Conservation (phyloP, 345 rosid species). For the Erysimum cheiranthoides region DNA sequence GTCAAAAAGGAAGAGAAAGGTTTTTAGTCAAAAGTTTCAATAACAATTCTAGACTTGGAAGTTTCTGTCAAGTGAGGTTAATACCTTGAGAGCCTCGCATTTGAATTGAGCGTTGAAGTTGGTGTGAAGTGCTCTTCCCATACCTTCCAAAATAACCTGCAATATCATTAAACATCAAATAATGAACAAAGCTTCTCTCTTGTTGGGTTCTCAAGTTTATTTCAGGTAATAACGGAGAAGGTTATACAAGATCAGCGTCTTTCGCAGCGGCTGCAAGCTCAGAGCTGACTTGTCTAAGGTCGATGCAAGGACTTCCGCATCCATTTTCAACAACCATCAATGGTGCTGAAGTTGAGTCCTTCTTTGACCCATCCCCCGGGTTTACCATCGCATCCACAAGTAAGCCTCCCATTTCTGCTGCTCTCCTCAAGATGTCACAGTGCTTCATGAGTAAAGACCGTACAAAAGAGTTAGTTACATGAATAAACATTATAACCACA, state of each 20-base stretch:
- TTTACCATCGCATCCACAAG: constrained; percentile 92
- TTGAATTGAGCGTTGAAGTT: constrained; percentile 81
- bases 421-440: constrained; percentile 92
- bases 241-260: constrained; percentile 89
- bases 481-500: not conserved
- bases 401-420: constrained; percentile 94
- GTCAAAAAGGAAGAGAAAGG: constrained; percentile 42
- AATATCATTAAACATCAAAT: constrained; percentile 33
- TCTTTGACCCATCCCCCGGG: constrained; percentile 66
- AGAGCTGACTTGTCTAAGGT: constrained; percentile 97
- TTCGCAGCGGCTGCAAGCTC: constrained; percentile 96
- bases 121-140: constrained; percentile 98
- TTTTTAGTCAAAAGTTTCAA: not conserved
- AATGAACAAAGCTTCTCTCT: constrained; percentile 12
- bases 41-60: not conserved
- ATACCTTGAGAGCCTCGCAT: constrained; percentile 92
- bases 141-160: constrained; percentile 95
- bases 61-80: constrained; percentile 1
- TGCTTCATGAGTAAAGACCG: constrained; percentile 57
- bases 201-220: not conserved
- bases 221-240: constrained; percentile 16
- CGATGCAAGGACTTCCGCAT: constrained; percentile 98
- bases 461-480: constrained; percentile 19
- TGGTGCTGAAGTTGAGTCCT: constrained; percentile 70
- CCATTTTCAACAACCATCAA: constrained; percentile 99